Conservation (phyloP, 2,329 filamentous ascomycete genomes). For the Hyphodiscus sp. region DNA sequence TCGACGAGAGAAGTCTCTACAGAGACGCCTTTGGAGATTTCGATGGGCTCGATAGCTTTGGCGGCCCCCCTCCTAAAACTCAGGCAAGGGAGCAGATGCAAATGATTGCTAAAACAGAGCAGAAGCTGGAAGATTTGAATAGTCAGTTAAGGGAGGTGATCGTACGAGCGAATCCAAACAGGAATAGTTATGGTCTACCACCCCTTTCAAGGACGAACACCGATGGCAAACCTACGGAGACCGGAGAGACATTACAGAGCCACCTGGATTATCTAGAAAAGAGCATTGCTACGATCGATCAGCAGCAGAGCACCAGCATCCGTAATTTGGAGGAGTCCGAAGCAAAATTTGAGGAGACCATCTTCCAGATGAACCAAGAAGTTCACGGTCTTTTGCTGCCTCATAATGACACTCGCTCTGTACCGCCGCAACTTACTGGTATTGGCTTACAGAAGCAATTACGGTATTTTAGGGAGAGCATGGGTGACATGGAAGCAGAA, state of each 20-base stretch:
- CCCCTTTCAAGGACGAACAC: slow-evolving; percentile 36
- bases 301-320: slow-evolving; percentile 39
- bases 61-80: slow-evolving; percentile 7
- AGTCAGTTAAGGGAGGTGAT: slow-evolving; percentile 60
- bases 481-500: slow-evolving; percentile 42
- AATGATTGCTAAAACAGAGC: slow-evolving; percentile 55
- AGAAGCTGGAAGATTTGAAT: slow-evolving; percentile 62
- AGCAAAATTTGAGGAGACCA: slow-evolving; percentile 39
- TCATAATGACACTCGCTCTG: slow-evolving; percentile 43
- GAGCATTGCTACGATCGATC: slow-evolving; percentile 53
- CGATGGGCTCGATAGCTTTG: slow-evolving; percentile 9
- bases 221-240: slow-evolving; percentile 32
- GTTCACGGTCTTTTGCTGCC: slow-evolving; percentile 51
- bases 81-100: slow-evolving; percentile 33
- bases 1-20: slow-evolving; percentile 74
- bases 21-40: slow-evolving; percentile 42
- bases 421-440: slow-evolving; percentile 51
- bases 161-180: slow-evolving; percentile 51
- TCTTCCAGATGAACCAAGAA: slow-evolving; percentile 58
- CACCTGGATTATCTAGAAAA: slow-evolving; percentile 69
- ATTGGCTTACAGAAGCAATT: slow-evolving; percentile 61
- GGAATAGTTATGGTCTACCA: slow-evolving; percentile 15
- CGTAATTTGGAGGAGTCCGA: slow-evolving; percentile 19
- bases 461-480: slow-evolving; percentile 56
- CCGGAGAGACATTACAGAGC: slow-evolving; percentile 41